Evolutionary conservation across 345 rosid genomes (phyloP), one percentile per base, ranked within the genome.

Genomic region (Nephelium lappaceum): DNA sequence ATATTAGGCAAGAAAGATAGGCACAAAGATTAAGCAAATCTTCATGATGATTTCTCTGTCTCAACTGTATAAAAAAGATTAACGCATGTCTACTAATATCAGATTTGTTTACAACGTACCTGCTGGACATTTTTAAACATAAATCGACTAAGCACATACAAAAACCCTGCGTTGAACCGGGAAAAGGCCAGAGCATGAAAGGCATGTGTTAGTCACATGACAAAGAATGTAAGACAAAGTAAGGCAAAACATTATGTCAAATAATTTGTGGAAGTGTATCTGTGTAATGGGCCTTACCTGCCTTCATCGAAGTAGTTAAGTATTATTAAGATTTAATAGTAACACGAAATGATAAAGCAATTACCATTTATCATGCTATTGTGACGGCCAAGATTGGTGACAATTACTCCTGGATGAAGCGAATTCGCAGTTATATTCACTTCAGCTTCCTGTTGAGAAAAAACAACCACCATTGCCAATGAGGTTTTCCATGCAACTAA

Each of bases 401-500:
- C 80, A 36, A 93, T 86, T 69, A 80, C 62, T 69, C 97, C 95
- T 0, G 97, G 97, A 84, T 93, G 95, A 82, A 93, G 84, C 67
- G 98, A 88, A 82, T 93, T 93, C 39, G 84, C 89, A 51, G 93
- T 91, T 71, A 91, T 81, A 36, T 84, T 80, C 76, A 85, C 87
- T 53, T 87, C 90, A 6, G 47, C 70, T 76, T 89, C 92, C 95
- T 91, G 89, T 83, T 80, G 36, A 75, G 36, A 68, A 45, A 64
- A 19, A 72, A 69, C 11, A 16, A 25, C 25, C 49, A 69, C 68
- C 66, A 36, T 69, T 15, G 63, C 49, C 67, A 84, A 23, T 87
- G 89, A 45, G 43, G 2, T 41, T 41, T n/a, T 8, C 6, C 24
- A 36, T 6, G 9, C 55, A 11, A 47, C 9, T 12, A 36, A 45